Base-by-base conservation (phyloP, 495 filamentous ascomycete genomes). In the Penicillium manginii region DNA sequence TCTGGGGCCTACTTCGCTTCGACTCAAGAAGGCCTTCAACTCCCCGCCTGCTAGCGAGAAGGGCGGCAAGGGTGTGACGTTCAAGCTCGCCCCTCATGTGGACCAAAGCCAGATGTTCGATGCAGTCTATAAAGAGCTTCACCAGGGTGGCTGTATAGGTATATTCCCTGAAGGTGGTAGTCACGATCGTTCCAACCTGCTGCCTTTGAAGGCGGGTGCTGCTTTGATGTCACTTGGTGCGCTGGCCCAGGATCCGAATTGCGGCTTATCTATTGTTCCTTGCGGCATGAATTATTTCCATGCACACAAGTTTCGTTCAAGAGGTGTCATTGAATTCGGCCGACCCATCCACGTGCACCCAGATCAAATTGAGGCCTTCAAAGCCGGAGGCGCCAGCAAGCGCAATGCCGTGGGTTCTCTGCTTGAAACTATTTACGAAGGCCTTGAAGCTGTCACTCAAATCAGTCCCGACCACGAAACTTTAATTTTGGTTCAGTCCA, bases 281-380 rank as follows among this genome's bases (percentile, higher is more conserved):
- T 93, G 92, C 47, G 94, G 94, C 53, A 97, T 97, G 94, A 98
- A 98, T 67, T 98, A 98, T 73, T 98, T 98, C 76, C 94, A 98
- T 74, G 89, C 94, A 5, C 93, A 98, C 78, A 98, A 97, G 69
- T 98, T 98, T 73, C 87, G 94, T 23, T 98, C 94, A 31, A 84
- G 94, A 70, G 94, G 91, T 49, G 94, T 98, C 3, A 84, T 98
- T 57, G 94, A 98, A 68, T 98, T 98, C 67, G 94, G 94, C 17
- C 84, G 81, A 17, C 92, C 94, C 2, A 80, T 97, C 33, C 88
- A 94, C 54, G 85, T 97, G 12, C 89, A 91, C 4, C 74, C 73
- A 23, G 89, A 96, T 62, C 78, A 96, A 4, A 91, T 97, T 2
- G 84, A 96, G 31, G 82, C 89, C 68, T 98, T 92, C 76, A 89